Evolutionary conservation across 1,284 basidiomycete species (phyloP), one percentile per base, ranked within the genome.

Genomic region (Coniferiporia sulphurascens): DNA sequence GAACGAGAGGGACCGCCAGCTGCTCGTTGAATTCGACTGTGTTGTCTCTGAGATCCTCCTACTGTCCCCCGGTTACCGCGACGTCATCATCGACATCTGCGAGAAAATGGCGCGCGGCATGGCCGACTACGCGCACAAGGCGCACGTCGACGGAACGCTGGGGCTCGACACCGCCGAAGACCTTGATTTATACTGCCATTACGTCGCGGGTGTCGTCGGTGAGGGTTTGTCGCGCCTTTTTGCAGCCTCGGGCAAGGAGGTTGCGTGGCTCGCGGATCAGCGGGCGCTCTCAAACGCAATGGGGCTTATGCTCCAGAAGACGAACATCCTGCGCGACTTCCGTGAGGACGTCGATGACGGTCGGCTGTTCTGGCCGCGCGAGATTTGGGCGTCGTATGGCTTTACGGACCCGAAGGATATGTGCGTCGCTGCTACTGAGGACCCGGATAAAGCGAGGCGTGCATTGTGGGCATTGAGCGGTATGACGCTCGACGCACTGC

Each of bases 131-230:
- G 86, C 91, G 1, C 89, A 93, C 68, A 85, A 88, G 66, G 87
- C 92, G 4, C 89, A 86, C 1, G 83, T 83, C 12, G 84, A 85
- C 3, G 80, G 83, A 54, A 77, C 81, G 48, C 81, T 87, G 54
- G 89, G 89, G 69, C 78, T 95, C 61, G 80, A 85, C 59, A 85
- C 86, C 9, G 76, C 93, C 63, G 78, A 83, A 49, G 94, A 98
- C 67, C 98, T 96, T 74, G 94, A 98, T 72, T 81, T 98, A 10
- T 99, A 99, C 77, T 99, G 97, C 72, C 96, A 99, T 74, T 98
- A 97, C 72, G 97, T 98, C 63, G 97, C 96, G 2, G 97, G 96
- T 1, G 86, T 99, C 59, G 96, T 99, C 62, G 97, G 96, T 55
- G 97, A 99, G 73, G 96, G 97, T 59, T 82, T 98, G 51, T 95